phyloP scores from a whole-genome alignment of 495 filamentous ascomycete species.

The Penicillium bialowiezense region DNA sequence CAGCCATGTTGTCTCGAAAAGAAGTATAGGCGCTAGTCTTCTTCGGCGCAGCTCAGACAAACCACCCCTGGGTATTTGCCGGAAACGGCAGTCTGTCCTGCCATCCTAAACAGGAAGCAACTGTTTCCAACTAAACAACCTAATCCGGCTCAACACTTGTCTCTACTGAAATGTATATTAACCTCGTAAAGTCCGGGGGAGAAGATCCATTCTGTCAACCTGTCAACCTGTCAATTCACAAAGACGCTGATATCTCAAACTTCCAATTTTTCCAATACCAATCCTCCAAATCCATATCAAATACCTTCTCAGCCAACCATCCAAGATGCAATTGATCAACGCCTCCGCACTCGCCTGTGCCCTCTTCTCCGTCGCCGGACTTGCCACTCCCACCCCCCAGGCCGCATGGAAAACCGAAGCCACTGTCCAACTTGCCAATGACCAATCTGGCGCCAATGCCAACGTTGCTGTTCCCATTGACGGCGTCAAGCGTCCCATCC shows the following conservation, averaged over 20 bases:
- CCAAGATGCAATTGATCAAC: constrained; percentile 19
- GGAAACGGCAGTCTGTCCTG: neutral
- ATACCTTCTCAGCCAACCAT: neutral
- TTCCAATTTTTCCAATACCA: neutral
- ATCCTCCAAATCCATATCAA: neutral
- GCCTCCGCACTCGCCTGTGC: constrained; percentile 11
- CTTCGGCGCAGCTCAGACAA: too few relatives aligned
- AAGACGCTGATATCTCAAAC: too few relatives aligned
- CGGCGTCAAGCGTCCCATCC: constrained; percentile 16
- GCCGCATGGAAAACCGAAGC: constrained; percentile 7
- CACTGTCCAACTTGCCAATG: constrained; percentile 23
- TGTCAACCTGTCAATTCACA: neutral
- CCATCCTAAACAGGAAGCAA: neutral
- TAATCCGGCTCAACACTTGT: neutral
- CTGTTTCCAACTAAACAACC: neutral
- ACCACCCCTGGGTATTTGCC: neutral
- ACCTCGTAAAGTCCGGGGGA: neutral
- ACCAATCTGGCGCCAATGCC: constrained; percentile 18
- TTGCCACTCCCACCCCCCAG: constrained; percentile 2
- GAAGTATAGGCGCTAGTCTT: too few relatives aligned
- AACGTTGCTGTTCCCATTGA: constrained; percentile 18
- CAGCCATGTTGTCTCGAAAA: too few relatives aligned
- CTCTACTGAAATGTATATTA: neutral
- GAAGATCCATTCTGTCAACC: neutral
- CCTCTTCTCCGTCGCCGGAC: constrained; percentile 12